Conservation (phyloP, 352 stramenopile genomes). For the Pythium rishiriense region DNA sequence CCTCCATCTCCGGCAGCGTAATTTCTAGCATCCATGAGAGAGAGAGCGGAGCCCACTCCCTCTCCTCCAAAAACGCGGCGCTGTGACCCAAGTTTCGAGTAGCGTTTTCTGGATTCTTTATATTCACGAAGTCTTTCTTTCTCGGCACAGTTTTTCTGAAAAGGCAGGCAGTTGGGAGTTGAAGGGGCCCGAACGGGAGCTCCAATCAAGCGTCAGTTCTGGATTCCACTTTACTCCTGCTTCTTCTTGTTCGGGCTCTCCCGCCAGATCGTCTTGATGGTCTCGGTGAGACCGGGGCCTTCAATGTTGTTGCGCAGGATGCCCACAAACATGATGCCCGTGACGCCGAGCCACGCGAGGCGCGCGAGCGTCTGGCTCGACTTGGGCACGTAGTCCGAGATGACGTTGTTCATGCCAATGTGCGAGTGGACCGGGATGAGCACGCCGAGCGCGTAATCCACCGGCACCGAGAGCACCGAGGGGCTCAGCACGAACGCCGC, state of each 20-base stretch:
- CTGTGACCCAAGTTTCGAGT: too few relatives aligned
- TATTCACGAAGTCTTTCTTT: conserved; percentile 6
- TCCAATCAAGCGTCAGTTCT: too few relatives aligned
- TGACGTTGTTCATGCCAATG: conserved; percentile 94
- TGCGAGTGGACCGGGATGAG: conserved; percentile 90
- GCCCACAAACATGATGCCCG: conserved; percentile 78
- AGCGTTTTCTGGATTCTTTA: conserved; percentile 4
- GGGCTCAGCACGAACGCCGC: conserved; percentile 77
- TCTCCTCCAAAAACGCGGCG: too few relatives aligned
- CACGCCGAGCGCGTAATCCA: conserved; percentile 80
- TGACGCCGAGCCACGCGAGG: conserved; percentile 70
- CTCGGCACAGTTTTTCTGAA: neutral
- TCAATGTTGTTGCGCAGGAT: conserved; percentile 84
- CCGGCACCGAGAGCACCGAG: conserved; percentile 64
- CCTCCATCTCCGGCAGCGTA: too few relatives aligned
- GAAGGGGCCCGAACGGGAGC: neutral
- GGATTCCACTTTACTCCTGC: conserved; percentile 33
- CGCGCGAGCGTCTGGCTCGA: conserved; percentile 50
- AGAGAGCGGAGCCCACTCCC: too few relatives aligned
- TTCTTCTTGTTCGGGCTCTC: conserved; percentile 77
- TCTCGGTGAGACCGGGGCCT: conserved; percentile 84
- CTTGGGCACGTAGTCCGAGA: conserved; percentile 94
- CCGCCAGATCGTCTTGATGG: conserved; percentile 85
- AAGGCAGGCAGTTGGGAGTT: neutral
- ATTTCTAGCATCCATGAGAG: too few relatives aligned